Evolutionary conservation across 192 early-diverging fungal genomes (phyloP), one percentile per base, ranked within the genome.

Genomic region (Backusella tarrabulga): DNA sequence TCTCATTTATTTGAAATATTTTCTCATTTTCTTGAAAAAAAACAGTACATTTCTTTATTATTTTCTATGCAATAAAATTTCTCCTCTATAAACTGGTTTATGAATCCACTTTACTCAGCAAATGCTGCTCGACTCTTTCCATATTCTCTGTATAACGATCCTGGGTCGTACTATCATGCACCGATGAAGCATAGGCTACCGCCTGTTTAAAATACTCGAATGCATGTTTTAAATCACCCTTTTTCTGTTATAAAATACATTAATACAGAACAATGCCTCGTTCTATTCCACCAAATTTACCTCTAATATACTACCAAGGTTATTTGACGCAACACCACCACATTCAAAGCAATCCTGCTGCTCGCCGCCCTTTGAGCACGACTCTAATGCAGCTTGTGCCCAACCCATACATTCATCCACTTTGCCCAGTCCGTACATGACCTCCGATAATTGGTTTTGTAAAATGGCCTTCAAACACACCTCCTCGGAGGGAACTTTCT

Each of bases 321-420:
- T 88, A 68, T 85, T 87, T 29, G 85, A 74, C 21, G 81, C 86
- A 3, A 88, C 80, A 12, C 81, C 88, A 15, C 86, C 85, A 74
- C 88, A 90, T 77, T 90, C 88, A 52, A 83, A 79, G 69, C 88
- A 90, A 72, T 88, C 86, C 32, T 82, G 79, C 12, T 29, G 15
- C 1, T 74, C 68, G 7, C 35, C 67, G 1, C 78, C 81, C n/a
- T 69, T 71, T 29, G 85, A 81, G 54, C 85, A 81, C 21, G 84
- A 85, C 23, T 68, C 72, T 34, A 90, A 76, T 3, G 87, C 80
- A 71, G 83, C 80, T 34, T 90, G 88, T 60, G 87, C 79, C 88
- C 88, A 90, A 3, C 88, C 88, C 38, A 90, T 54, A 3, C 87
- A 87, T 26, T 87, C 87, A 17, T 90, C 85, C 23, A 79, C 32